These are phyloP conservation scores for Dendrobium huoshanense DNA, from an alignment of 106 monocot species.

Conservation along the genomic window DNA sequence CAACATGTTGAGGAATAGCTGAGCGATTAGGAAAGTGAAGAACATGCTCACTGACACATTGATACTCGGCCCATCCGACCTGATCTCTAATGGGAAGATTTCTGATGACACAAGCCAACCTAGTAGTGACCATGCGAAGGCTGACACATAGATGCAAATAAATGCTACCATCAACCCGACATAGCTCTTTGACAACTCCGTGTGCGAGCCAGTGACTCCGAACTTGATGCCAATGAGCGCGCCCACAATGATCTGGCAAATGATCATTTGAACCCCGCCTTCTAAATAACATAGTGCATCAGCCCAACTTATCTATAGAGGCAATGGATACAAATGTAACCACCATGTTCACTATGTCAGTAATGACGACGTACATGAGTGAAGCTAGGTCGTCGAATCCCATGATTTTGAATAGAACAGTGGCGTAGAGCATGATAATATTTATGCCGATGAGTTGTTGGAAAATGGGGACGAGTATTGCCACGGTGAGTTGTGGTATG, in stretches of 20 bases:
- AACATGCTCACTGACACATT: too few species aligned
- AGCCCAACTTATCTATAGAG: neutral
- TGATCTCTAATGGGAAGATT: too few species aligned
- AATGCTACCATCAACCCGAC: too few species aligned
- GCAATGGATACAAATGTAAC: slow-evolving; percentile 2
- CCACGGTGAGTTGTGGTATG: neutral
- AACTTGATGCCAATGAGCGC: neutral
- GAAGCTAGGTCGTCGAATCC: neutral
- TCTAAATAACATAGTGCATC: neutral
- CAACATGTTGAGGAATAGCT: too few species aligned
- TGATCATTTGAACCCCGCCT: slow-evolving; percentile 1
- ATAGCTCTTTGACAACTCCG: too few species aligned
- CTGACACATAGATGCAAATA: too few species aligned
- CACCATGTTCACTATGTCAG: neutral
- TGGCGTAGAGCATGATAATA: neutral
- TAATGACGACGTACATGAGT: neutral
- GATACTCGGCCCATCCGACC: too few species aligned
- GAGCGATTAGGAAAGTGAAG: too few species aligned
- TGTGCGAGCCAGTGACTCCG: too few species aligned
- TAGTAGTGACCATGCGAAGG: too few species aligned
- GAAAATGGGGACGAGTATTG: neutral
- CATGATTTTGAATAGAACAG: neutral
- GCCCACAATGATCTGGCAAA: slow-evolving; percentile 20
- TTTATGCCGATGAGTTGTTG: too few species aligned
- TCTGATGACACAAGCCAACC: too few species aligned